Evolutionary conservation across 192 early-diverging fungal genomes (phyloP), one percentile per base, ranked within the genome.

Genomic region (Dispira parvispora): DNA sequence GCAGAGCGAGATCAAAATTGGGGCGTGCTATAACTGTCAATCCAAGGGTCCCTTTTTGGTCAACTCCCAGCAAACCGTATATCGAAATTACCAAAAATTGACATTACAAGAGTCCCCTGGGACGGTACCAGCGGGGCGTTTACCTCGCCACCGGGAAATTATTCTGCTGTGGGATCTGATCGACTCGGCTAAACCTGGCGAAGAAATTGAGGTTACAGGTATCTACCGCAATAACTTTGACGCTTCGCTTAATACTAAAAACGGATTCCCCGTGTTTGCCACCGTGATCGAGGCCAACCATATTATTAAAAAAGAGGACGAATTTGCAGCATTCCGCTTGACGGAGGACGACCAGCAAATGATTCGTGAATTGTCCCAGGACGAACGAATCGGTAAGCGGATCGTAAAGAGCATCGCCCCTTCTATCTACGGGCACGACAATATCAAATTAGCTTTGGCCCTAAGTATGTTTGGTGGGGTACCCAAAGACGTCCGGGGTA

Each of bases 371-470:
- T 77, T 96, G 46, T 74, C 85, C 3, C 79, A 84, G 49, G 93
- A 98, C 70, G 80, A 83, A 32, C 64, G 72, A 50, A 88, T 98
- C 50, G 83, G 88, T 42, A 73, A 81, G 66, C 82, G 88, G 79
- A 89, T 98, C 57, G 84, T 96, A 65, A 87, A 88, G 72, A 88
- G 84, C 57, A 94, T 98, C 55, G 95, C 95, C 11, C 95, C 95
- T 21, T 98, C 95, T n/a, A 98, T 98, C 68, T 96, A 89, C 76
- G 95, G 95, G 28, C 95, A 98, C 69, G 92, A 96, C 54, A 88
- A 96, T 69, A 92, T 98, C 72, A 96, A 96, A 65, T 88, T 90
- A 2, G 92, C 89, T 8, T 75, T 98, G 70, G 90, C 93, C 2
- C 72, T 98, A 27, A 81, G 90, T 25, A 81, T 98, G 78, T 98